Conservation (phyloP, 257 asterid genomes). For the Knoxia roxburghii region DNA sequence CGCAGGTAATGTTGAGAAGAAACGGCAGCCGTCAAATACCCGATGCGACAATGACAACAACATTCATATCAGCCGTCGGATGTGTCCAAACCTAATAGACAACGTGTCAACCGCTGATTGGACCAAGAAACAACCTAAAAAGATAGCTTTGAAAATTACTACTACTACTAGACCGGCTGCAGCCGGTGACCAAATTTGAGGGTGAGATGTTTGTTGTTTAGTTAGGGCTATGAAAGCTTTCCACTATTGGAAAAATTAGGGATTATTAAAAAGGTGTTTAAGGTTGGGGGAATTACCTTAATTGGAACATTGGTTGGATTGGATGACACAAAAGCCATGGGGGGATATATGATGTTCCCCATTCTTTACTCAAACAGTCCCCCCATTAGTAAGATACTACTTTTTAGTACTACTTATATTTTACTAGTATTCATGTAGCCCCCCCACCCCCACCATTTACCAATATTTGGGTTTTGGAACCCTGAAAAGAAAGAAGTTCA, state of each 20-base stretch:
- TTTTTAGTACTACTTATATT: no score
- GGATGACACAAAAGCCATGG: background rate
- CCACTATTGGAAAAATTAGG: slow-evolving; percentile 26
- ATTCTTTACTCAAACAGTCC: background rate
- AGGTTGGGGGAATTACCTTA: slow-evolving; percentile 29
- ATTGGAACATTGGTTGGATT: background rate
- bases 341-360: slow-evolving; percentile 4
- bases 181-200: slow-evolving; percentile 2
- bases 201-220: background rate
- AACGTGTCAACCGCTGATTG: slow-evolving; percentile 6
- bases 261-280: slow-evolving; percentile 15
- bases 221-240: background rate
- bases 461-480: no score
- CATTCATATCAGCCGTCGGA: slow-evolving; percentile 7
- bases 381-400: no score
- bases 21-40: slow-evolving; percentile 8
- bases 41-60: background rate
- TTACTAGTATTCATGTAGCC: no score
- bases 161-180: slow-evolving; percentile 10
- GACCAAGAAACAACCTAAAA: background rate
- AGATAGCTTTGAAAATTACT: background rate
- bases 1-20: slow-evolving; percentile 11
- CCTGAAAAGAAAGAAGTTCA: no score
- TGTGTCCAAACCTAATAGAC: background rate
- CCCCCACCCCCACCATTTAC: no score